Percentiles rank a stretch among this genome's conserved stretches.
phyloP scores from a whole-genome alignment of 148 eudicot genomes.

The Pharnaceum exiguum region DNA sequence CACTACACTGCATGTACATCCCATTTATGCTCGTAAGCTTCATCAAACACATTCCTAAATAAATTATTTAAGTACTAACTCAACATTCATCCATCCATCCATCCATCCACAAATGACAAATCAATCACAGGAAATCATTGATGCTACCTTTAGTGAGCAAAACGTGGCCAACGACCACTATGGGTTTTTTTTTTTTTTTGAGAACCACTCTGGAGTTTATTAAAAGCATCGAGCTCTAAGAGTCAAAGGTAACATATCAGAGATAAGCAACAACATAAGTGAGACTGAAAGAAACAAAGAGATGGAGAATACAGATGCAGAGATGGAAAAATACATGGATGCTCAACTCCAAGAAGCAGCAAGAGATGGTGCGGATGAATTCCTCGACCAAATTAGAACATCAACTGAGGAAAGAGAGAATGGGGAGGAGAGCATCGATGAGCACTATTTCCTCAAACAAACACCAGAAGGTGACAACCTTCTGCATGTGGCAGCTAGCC shows the following conservation, averaged over 20 bases:
- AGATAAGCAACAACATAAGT: background rate
- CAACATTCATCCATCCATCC: background rate
- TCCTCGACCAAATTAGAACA: constrained; percentile 13
- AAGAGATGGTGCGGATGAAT: constrained; percentile 21
- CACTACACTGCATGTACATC: constrained; percentile 8
- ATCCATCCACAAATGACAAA: background rate
- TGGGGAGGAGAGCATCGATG: constrained; percentile 4
- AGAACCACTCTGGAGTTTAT: too few species aligned
- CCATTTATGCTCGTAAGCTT: background rate
- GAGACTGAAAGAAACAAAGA: background rate
- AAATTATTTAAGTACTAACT: background rate
- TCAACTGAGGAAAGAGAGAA: constrained; percentile 2
- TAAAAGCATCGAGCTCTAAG: too few species aligned
- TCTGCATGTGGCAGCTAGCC: constrained; percentile 33
- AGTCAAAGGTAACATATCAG: background rate
- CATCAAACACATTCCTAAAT: background rate
- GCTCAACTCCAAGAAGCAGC: constrained; percentile 25
- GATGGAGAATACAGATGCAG: background rate
- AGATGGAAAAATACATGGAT: constrained; percentile 22
- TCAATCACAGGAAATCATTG: background rate
- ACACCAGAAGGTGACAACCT: constrained; percentile 34
- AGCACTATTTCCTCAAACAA: constrained; percentile 22
- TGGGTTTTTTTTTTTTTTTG: background rate
- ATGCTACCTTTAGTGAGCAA: constrained; percentile 19
- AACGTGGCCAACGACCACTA: constrained; percentile 24